A percentile compares a stretch with the other conserved stretches of the same genome.
Evolutionary conservation across 1,284 basidiomycete species (phyloP).

Genomic region (Earliella scabrosa): DNA sequence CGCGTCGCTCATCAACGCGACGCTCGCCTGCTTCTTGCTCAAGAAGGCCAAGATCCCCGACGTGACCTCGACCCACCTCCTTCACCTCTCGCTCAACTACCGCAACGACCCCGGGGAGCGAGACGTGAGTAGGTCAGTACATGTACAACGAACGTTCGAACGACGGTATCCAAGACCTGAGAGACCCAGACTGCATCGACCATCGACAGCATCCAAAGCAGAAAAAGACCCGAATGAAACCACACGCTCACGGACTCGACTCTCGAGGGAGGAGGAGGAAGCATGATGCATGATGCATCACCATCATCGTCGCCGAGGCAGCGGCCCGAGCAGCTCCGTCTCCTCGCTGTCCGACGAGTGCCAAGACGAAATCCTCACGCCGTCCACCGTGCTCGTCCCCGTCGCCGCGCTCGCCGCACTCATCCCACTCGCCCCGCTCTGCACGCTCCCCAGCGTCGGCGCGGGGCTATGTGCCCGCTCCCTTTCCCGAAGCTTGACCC

Average conservation of each 20-base stretch:
- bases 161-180: too few species aligned
- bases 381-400: neutral
- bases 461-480: neutral
- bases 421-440: too few species aligned
- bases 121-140: too few species aligned
- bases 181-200: too few species aligned
- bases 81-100: constrained; percentile 3
- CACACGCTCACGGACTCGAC: too few species aligned
- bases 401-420: neutral
- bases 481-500: too few species aligned
- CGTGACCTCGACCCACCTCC: neutral
- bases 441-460: neutral
- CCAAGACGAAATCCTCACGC: constrained; percentile 1
- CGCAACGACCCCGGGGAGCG: constrained; percentile 8
- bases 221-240: too few species aligned
- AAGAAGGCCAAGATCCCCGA: neutral
- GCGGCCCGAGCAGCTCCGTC: neutral
- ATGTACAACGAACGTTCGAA: neutral
- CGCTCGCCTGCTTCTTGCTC: constrained; percentile 5
- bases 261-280: too few species aligned
- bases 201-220: too few species aligned
- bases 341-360: constrained; percentile 6
- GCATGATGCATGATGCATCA: too few species aligned
- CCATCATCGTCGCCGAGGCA: neutral
- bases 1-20: constrained; percentile 1